These are phyloP conservation scores for Begonia fuchsioides DNA, from an alignment of 306 rosid species.

Conservation along the genomic window DNA sequence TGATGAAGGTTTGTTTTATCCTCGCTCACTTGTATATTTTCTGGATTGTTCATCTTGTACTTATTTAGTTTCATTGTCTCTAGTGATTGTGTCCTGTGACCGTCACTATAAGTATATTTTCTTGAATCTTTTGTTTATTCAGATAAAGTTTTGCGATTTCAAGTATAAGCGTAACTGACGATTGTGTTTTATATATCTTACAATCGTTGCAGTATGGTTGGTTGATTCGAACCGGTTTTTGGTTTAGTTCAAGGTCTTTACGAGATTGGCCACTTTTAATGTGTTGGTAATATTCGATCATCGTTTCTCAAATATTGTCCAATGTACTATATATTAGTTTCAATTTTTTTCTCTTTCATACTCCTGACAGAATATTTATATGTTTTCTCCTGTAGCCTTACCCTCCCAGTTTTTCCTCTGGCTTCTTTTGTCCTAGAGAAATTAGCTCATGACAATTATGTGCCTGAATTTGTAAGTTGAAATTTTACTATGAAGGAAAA, in stretches of 20 bases:
- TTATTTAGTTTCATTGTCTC: background rate
- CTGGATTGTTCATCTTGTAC: background rate
- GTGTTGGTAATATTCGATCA: conserved; percentile 61
- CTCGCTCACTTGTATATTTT: background rate
- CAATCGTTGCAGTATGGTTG: conserved; percentile 66
- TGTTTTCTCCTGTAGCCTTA: conserved; percentile 46
- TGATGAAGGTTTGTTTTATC: conserved; percentile 65
- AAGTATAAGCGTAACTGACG: no score
- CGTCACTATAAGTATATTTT: background rate
- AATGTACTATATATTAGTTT: no score
- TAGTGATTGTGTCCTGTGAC: background rate
- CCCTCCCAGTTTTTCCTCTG: conserved; percentile 59
- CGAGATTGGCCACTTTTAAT: conserved; percentile 95
- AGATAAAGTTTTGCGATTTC: background rate
- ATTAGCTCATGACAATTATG: conserved; percentile 28
- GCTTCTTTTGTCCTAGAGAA: conserved; percentile 66
- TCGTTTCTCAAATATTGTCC: background rate
- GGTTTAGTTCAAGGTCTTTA: conserved; percentile 76
- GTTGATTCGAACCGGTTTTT: conserved; percentile 71
- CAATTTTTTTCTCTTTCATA: no score
- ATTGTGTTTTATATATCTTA: background rate
- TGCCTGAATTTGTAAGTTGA: conserved; percentile 57
- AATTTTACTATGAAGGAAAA: background rate
- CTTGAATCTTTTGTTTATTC: background rate
- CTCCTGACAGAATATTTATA: background rate